phyloP scores from a whole-genome alignment of 768 basidiomycete species.

The Scleroderma citrinum region DNA sequence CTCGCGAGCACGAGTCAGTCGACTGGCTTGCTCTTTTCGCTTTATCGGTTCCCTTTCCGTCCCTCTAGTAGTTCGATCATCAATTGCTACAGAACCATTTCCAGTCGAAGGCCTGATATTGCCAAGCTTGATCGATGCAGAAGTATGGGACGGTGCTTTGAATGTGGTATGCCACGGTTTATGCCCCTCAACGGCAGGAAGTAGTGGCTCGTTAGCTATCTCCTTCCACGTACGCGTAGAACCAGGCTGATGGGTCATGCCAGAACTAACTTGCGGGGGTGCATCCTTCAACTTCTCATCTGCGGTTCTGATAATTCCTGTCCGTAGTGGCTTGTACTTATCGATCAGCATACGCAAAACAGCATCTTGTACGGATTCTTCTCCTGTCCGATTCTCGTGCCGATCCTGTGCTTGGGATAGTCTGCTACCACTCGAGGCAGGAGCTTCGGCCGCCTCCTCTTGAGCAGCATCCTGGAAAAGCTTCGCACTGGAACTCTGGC shows the following conservation, averaged over 20 bases:
- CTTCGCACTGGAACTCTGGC: conserved; percentile 46
- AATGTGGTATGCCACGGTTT: conserved; percentile 69
- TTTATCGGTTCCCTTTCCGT: conserved; percentile 47
- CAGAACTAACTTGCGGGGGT: conserved; percentile 34
- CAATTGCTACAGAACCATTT: conserved; percentile 16
- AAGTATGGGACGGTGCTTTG: conserved; percentile 51
- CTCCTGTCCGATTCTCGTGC: conserved; percentile 71
- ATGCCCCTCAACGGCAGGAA: conserved; percentile 51
- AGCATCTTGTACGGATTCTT: conserved; percentile 63
- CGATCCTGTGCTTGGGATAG: conserved; percentile 35
- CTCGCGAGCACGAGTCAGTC: conserved; percentile 61
- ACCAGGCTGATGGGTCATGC: conserved; percentile 1
- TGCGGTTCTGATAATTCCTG: conserved; percentile 49
- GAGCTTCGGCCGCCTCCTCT: conserved; percentile 44
- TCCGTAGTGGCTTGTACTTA: conserved; percentile 79
- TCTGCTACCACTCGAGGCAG: conserved; percentile 10
- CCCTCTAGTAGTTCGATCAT: conserved; percentile 37
- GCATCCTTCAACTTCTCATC: conserved; percentile 59
- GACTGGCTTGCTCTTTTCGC: conserved; percentile 45
- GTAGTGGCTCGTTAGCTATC: conserved; percentile 40
- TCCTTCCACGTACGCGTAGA: conserved; percentile 7
- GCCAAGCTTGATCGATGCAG: conserved; percentile 49
- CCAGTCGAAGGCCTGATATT: conserved; percentile 29
- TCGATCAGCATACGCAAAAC: conserved; percentile 83
- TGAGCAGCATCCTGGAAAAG: conserved; percentile 59